Percentiles rank a stretch among this genome's conserved stretches.
Conservation (phyloP, 2,329 filamentous ascomycete species). For the Colletotrichum sp. region DNA sequence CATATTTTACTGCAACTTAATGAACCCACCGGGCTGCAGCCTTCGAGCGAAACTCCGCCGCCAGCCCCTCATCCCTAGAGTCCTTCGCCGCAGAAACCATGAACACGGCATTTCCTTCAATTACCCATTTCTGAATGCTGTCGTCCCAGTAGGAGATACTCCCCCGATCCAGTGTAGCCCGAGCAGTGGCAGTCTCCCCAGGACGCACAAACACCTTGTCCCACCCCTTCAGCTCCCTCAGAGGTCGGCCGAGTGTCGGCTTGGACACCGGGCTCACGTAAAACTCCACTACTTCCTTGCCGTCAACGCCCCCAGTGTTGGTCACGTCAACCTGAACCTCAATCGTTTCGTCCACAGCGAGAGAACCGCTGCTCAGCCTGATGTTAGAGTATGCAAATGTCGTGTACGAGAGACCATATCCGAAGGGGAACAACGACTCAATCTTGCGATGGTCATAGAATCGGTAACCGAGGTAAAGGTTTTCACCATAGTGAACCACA, state of each 20-base stretch:
- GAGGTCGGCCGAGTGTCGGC: neutral
- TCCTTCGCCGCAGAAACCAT: neutral
- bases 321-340: neutral
- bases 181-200: neutral
- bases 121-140: neutral
- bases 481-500: neutral
- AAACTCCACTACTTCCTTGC: neutral
- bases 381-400: neutral
- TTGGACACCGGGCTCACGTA: neutral
- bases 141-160: neutral
- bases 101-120: neutral
- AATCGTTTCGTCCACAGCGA: neutral
- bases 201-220: neutral
- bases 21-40: neutral
- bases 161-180: neutral
- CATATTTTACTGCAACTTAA: neutral
- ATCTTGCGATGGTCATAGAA: neutral
- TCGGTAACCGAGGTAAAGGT: neutral
- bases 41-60: neutral
- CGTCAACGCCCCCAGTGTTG: rapidly evolving
- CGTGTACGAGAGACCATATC: neutral
- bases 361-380: neutral
- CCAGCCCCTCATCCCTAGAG: neutral
- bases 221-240: neutral
- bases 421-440: neutral